Conservation (phyloP, 805 yeast genomes). For the Candida corydali region DNA sequence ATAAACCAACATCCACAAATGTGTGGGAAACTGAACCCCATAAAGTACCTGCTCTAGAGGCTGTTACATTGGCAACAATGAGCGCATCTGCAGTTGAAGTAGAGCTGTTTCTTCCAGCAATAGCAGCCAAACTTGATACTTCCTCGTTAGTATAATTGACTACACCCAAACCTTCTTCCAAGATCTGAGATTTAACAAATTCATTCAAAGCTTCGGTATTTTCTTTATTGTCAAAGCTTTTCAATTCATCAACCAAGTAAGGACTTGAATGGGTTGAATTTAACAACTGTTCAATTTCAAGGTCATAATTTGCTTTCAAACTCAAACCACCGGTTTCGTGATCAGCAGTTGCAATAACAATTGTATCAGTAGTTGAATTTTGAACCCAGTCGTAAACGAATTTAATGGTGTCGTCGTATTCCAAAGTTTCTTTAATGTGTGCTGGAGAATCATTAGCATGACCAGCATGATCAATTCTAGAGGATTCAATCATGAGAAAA, state of each 20-base stretch:
- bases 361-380: constrained; percentile 65
- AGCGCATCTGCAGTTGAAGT: not conserved
- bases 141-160: constrained; percentile 51
- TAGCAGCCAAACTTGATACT: constrained; percentile 11
- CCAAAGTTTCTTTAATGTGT: constrained; percentile 84
- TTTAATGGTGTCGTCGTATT: constrained; percentile 75
- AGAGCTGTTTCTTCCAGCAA: constrained; percentile 3
- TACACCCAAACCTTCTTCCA: constrained; percentile 60
- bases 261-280: constrained; percentile 77
- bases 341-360: constrained; percentile 79
- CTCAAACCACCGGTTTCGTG: constrained; percentile 93
- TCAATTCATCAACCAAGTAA: constrained; percentile 47
- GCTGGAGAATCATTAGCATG: constrained; percentile 92
- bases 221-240: constrained; percentile 21
- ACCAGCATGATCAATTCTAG: constrained; percentile 93
- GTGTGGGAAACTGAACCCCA: constrained; percentile 93
- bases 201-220: constrained; percentile 19
- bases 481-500: constrained; percentile 82
- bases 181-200: constrained; percentile 47
- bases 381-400: constrained; percentile 70
- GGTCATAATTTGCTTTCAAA: constrained; percentile 75
- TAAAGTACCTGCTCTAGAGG: constrained; percentile 73
- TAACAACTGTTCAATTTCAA: constrained; percentile 42
- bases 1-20: constrained; percentile 86
- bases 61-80: constrained; percentile 46